Conservation (phyloP, 768 basidiomycete genomes). For the Exsudoporus frostii region DNA sequence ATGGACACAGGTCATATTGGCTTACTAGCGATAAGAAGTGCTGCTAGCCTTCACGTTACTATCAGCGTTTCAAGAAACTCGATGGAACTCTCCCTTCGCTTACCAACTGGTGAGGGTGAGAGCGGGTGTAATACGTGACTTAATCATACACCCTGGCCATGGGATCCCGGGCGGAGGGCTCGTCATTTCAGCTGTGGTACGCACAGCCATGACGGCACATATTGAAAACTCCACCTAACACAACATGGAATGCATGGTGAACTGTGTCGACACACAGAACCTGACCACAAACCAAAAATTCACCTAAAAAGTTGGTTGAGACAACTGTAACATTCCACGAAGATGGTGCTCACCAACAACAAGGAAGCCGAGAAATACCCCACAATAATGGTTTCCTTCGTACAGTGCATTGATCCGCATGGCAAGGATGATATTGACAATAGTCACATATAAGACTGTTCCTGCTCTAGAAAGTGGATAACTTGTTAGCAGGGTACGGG, state of each 20-base stretch:
- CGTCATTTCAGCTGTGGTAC: slow-evolving; percentile 4
- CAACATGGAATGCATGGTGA: not conserved
- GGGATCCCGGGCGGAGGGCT: slow-evolving; percentile 17
- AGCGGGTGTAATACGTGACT: slow-evolving; percentile 7
- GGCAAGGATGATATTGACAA: slow-evolving; percentile 21
- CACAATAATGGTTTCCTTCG: not conserved
- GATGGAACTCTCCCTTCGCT: not conserved
- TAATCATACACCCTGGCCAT: slow-evolving; percentile 15
- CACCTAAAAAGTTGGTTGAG: slow-evolving; percentile 2
- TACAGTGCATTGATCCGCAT: slow-evolving; percentile 22
- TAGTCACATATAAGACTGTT: slow-evolving; percentile 13
- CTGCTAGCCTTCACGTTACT: slow-evolving; percentile 10
- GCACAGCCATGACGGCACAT: slow-evolving; percentile 15
- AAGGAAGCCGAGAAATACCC: slow-evolving; percentile 8
- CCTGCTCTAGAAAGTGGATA: slow-evolving; percentile 13
- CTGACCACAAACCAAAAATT: slow-evolving; percentile 15
- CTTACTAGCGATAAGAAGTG: slow-evolving; percentile 20
- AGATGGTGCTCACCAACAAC: slow-evolving; percentile 14
- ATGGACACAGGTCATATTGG: not conserved
- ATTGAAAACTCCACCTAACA: slow-evolving; percentile 17
- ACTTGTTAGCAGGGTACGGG: not conserved
- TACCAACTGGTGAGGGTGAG: slow-evolving; percentile 24
- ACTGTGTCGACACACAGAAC: not conserved
- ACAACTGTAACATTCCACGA: not conserved
- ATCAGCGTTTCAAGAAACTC: not conserved